A percentile compares a stretch with the other conserved stretches of the same genome.
Conservation (phyloP, 1,284 basidiomycete species). For the Malassezia cuniculi region DNA sequence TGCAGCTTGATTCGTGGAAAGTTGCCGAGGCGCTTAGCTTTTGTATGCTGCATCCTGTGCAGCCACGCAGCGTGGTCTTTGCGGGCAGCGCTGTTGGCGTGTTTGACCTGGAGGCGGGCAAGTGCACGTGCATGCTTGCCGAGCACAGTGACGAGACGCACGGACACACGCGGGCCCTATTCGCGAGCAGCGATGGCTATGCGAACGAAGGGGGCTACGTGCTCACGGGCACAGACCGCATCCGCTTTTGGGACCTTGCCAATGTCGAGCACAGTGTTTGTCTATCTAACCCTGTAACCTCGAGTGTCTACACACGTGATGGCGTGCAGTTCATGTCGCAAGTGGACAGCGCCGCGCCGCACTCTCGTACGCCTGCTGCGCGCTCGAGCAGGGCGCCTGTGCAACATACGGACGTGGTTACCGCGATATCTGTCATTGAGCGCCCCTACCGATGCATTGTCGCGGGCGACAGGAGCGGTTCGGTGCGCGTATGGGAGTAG, state of each 20-base stretch:
- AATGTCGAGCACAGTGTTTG: slow-evolving; percentile 54
- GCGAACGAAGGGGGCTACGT: slow-evolving; percentile 54
- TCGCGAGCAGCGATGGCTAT: slow-evolving; percentile 42
- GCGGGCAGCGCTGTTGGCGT: neutral
- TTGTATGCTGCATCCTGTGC: slow-evolving; percentile 1
- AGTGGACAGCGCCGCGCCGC: no score
- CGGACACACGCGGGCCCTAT: slow-evolving; percentile 13
- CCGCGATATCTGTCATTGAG: slow-evolving; percentile 65
- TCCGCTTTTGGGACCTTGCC: slow-evolving; percentile 68
- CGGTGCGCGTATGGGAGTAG: slow-evolving; percentile 40
- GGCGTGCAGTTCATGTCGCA: no score
- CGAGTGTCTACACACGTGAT: slow-evolving; percentile 49
- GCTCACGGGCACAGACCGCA: slow-evolving; percentile 66
- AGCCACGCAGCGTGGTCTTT: slow-evolving; percentile 1
- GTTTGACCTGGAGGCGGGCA: slow-evolving; percentile 1
- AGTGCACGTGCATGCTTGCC: no score
- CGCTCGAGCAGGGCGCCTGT: no score
- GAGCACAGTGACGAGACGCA: neutral
- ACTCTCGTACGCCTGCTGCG: no score
- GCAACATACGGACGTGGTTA: slow-evolving; percentile 77
- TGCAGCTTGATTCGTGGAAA: slow-evolving; percentile 76
- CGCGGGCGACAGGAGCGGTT: slow-evolving; percentile 55
- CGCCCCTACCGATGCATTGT: slow-evolving; percentile 74
- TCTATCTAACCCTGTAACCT: neutral
- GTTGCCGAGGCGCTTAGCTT: slow-evolving; percentile 50